These are phyloP conservation scores for Hordeum marinum DNA, from an alignment of 176 grass and related monocot species.

Conservation along the genomic window DNA sequence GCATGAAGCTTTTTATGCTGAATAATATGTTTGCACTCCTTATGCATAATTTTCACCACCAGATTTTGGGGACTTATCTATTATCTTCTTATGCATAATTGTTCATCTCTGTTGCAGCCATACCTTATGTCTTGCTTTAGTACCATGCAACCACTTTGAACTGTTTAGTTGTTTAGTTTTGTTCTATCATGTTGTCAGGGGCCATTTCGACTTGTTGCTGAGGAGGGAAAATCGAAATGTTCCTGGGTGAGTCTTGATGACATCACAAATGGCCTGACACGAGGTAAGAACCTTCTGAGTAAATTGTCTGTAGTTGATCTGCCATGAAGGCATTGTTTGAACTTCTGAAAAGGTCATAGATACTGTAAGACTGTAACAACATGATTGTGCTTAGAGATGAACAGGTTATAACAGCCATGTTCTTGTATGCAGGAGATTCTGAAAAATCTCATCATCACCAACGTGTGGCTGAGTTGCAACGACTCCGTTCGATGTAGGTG, in stretches of 20 bases:
- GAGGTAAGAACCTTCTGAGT: constrained; percentile 40
- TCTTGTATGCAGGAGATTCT: constrained; percentile 67
- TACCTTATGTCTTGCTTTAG: not conserved
- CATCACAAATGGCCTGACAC: constrained; percentile 88
- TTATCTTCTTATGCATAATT: not conserved
- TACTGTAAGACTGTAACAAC: not conserved
- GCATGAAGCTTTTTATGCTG: not conserved
- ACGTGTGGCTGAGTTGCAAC: constrained; percentile 78
- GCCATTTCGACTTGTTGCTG: constrained; percentile 92
- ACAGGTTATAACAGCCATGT: constrained; percentile 7
- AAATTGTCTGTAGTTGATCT: not conserved
- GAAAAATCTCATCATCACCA: constrained; percentile 94
- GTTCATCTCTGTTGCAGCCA: not conserved
- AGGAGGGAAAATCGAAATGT: constrained; percentile 98
- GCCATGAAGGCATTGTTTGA: not conserved
- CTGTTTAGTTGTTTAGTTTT: constrained; percentile 19
- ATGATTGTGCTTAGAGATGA: constrained; percentile 20
- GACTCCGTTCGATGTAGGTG: constrained; percentile 87
- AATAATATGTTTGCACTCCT: not conserved
- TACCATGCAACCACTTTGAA: not conserved
- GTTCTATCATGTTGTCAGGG: constrained; percentile 45
- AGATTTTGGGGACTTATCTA: not conserved
- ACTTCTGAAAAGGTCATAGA: not conserved
- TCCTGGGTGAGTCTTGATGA: constrained; percentile 99
- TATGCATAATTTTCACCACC: not conserved